Conservation (phyloP, 306 rosid genomes). For the Pueraria montana region DNA sequence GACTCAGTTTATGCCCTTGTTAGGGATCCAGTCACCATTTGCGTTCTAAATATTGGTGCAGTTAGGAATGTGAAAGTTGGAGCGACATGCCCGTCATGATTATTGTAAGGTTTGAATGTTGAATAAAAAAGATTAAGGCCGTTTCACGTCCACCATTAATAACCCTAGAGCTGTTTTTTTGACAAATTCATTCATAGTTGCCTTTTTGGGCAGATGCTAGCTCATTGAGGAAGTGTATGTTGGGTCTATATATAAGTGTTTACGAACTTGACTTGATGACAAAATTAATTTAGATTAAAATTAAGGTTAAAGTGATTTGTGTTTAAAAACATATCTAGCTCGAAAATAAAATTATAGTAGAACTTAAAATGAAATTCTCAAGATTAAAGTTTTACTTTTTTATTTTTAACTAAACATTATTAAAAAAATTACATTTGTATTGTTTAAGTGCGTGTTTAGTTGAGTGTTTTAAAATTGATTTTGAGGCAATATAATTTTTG, state of each 20-base stretch:
- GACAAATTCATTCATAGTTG: slow-evolving; percentile 5
- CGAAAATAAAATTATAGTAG: background rate
- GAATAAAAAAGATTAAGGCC: background rate
- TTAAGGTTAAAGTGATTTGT: background rate
- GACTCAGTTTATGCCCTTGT: background rate
- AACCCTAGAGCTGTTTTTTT: background rate
- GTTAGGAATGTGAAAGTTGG: background rate
- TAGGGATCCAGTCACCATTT: background rate
- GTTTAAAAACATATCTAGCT: background rate
- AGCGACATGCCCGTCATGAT: background rate
- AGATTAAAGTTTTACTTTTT: no score
- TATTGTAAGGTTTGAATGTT: background rate
- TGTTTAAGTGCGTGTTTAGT: background rate
- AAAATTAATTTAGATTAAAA: background rate
- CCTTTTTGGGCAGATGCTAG: background rate
- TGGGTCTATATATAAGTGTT: background rate
- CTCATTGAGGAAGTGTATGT: background rate
- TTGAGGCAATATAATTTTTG: no score
- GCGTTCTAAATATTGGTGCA: background rate
- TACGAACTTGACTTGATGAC: background rate
- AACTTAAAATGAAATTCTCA: background rate
- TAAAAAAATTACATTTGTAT: background rate
- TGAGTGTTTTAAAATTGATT: no score
- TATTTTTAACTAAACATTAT: background rate
- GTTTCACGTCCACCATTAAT: background rate